A percentile compares a stretch with the other conserved stretches of the same genome.
Evolutionary conservation across 306 rosid genomes (phyloP).

Genomic region (Gynostemma pentaphyllum): DNA sequence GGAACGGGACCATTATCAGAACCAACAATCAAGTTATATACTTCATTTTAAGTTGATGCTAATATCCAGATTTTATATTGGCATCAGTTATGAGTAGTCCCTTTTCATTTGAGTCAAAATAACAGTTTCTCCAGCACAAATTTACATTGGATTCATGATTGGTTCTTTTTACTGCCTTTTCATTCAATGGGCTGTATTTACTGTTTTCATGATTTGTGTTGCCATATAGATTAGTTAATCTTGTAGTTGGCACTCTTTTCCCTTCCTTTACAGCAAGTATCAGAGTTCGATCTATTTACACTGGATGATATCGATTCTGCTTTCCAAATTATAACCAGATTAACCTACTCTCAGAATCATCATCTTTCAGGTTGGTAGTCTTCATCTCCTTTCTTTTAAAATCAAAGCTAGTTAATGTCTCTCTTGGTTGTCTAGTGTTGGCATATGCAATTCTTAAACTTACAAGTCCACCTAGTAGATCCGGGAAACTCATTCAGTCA

Average conservation of each 20-base stretch:
- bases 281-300: slow-evolving; percentile 78
- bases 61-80: neutral
- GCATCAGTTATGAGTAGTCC: neutral
- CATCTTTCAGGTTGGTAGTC: slow-evolving; percentile 58
- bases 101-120: neutral
- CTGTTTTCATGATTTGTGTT: neutral
- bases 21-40: neutral
- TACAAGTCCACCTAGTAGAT: neutral
- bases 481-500: neutral
- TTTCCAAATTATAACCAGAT: slow-evolving; percentile 69
- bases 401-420: neutral
- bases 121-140: neutral
- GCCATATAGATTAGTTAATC: too few relatives aligned
- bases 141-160: neutral
- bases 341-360: slow-evolving; percentile 91
- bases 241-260: too few relatives aligned
- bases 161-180: neutral
- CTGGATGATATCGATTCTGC: slow-evolving; percentile 90
- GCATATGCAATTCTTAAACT: neutral
- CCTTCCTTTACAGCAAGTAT: slow-evolving; percentile 72
- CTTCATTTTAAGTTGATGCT: neutral
- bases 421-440: neutral
- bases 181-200: neutral
- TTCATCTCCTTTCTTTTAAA: neutral
- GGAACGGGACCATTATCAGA: neutral